Evolutionary conservation across 371 early-diverging fungal genomes (phyloP).

Genomic region (Zancudomyces culisetae): DNA sequence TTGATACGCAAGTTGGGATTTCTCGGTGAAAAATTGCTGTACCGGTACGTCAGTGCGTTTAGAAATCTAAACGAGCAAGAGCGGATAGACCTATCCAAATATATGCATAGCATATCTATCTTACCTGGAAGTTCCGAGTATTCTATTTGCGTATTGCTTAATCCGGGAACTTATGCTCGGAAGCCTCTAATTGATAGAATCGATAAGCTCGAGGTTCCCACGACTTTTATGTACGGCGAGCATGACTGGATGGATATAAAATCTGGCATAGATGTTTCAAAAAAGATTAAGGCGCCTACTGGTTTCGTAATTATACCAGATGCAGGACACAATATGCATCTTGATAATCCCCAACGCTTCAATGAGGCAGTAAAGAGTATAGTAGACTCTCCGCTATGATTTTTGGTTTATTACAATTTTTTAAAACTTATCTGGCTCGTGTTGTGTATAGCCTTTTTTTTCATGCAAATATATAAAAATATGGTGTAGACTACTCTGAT

Average conservation of each 20-base stretch:
- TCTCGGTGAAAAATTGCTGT: slow-evolving; percentile 49
- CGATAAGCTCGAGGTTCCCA: slow-evolving; percentile 45
- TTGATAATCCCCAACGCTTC: slow-evolving; percentile 66
- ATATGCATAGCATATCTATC: slow-evolving; percentile 53
- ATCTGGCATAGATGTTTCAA: slow-evolving; percentile 41
- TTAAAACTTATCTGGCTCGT: no score
- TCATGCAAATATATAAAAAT: no score
- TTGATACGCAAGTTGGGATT: slow-evolving; percentile 59
- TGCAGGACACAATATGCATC: slow-evolving; percentile 73
- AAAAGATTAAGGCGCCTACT: slow-evolving; percentile 31
- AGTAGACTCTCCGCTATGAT: no score
- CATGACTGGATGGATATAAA: slow-evolving; percentile 83
- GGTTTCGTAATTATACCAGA: slow-evolving; percentile 22
- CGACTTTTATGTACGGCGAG: slow-evolving; percentile 57
- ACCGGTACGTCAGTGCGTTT: slow-evolving; percentile 52
- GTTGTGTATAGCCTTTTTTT: no score
- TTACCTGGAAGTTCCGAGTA: slow-evolving; percentile 36
- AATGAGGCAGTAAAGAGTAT: slow-evolving; percentile 17
- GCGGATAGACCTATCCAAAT: slow-evolving; percentile 34
- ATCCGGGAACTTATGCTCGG: slow-evolving; percentile 67
- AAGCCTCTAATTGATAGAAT: slow-evolving; percentile 52
- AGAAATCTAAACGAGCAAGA: slow-evolving; percentile 40
- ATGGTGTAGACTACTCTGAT: no score
- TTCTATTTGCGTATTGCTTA: slow-evolving; percentile 43
- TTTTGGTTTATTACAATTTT: no score